Evolutionary conservation across 176 grass and related monocot species (phyloP).

Genomic region (Oryza rufipogon): DNA sequence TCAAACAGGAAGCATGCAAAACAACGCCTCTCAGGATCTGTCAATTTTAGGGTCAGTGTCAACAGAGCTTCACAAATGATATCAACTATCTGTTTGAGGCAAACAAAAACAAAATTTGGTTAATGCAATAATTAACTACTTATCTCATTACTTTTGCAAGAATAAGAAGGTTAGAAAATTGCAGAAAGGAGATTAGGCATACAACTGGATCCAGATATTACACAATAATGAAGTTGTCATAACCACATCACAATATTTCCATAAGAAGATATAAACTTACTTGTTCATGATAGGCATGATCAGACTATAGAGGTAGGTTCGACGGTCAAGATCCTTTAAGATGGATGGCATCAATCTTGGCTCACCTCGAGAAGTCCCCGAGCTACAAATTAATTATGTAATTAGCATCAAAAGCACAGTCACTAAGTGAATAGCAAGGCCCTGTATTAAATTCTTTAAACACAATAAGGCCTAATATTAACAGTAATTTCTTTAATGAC

Average conservation of each 20-base stretch:
- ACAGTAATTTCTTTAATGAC: background rate
- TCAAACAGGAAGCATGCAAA: constrained; percentile 11
- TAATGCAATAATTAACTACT: background rate
- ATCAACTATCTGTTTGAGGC: background rate
- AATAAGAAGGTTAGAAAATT: background rate
- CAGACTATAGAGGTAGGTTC: constrained; percentile 76
- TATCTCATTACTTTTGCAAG: background rate
- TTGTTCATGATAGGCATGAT: constrained; percentile 85
- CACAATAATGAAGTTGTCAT: background rate
- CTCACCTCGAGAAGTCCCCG: constrained; percentile 71
- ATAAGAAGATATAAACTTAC: constrained; percentile 49
- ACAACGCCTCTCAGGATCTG: background rate
- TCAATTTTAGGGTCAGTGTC: background rate
- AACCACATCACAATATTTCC: background rate
- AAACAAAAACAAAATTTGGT: background rate
- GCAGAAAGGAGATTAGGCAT: background rate
- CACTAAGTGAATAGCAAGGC: constrained; percentile 5
- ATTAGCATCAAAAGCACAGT: background rate
- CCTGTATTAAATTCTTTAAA: background rate
- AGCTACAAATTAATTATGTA: constrained; percentile 39
- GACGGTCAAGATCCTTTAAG: constrained; percentile 72
- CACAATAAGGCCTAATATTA: background rate
- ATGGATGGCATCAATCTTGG: constrained; percentile 88
- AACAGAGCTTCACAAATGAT: background rate
- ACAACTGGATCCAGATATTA: background rate